These are phyloP conservation scores for Agaricales sp. DNA, from an alignment of 1,284 basidiomycete genomes.

Conservation along the genomic window DNA sequence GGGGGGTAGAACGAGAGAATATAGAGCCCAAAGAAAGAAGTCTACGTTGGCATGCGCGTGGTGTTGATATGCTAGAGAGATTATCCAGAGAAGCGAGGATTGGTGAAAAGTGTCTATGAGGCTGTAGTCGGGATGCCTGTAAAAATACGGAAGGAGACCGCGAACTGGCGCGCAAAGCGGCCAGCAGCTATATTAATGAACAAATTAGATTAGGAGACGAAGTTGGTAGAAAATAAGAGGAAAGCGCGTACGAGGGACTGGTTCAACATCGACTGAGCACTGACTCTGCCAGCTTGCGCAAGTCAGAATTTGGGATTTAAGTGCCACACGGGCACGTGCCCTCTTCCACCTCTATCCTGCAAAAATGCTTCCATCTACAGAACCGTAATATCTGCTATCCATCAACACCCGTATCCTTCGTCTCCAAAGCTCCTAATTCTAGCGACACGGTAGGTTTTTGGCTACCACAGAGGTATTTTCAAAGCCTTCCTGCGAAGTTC, in stretches of 20 bases:
- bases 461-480: no score
- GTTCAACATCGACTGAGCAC: background rate
- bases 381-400: no score
- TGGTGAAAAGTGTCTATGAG: background rate
- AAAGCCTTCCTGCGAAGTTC: no score
- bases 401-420: no score
- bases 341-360: no score
- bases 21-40: background rate
- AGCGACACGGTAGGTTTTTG: no score
- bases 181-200: constrained; percentile 1
- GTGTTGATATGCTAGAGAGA: background rate
- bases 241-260: background rate
- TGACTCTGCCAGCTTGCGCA: no score
- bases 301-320: no score
- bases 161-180: background rate
- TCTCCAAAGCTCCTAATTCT: no score
- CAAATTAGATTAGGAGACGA: background rate
- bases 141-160: background rate
- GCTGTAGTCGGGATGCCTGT: background rate
- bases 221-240: background rate
- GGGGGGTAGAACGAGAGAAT: constrained; percentile 1
- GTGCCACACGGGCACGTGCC: no score
- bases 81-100: background rate
- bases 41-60: background rate
- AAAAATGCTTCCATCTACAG: no score